These are phyloP conservation scores for Lipomyces chichibuensis DNA, from an alignment of 805 yeast species.

Conservation along the genomic window DNA sequence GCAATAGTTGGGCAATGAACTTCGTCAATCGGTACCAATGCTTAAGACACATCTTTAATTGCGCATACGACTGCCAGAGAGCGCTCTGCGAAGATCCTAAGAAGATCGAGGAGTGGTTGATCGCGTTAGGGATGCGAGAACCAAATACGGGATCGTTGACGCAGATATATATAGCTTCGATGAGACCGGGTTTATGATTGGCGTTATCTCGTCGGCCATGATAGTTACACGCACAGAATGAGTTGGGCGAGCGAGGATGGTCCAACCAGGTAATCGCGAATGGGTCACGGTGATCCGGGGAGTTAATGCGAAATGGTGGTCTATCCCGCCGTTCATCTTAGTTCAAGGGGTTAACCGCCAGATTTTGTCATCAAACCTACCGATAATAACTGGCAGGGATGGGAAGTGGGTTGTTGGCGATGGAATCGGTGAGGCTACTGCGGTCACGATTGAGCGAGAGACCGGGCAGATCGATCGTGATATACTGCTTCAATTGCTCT, in stretches of 20 bases:
- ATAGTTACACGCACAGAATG: not conserved
- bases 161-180: not conserved
- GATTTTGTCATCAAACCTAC: too few relatives aligned
- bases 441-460: too few relatives aligned
- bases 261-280: slow-evolving; percentile 1
- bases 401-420: too few relatives aligned
- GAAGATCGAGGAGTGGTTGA: not conserved
- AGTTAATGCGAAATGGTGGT: slow-evolving; percentile 16
- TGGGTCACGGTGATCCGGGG: slow-evolving; percentile 1
- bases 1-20: not conserved
- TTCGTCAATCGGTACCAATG: not conserved
- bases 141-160: slow-evolving; percentile 2
- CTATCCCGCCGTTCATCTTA: slow-evolving; percentile 13
- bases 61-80: slow-evolving; percentile 8
- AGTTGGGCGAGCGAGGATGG: slow-evolving; percentile 3
- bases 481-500: too few relatives aligned
- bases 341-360: too few relatives aligned
- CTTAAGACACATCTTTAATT: not conserved
- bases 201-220: too few relatives aligned
- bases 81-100: not conserved
- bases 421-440: too few relatives aligned
- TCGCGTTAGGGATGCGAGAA: not conserved
- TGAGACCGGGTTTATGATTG: too few relatives aligned
- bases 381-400: too few relatives aligned
- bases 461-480: too few relatives aligned